phyloP scores from a whole-genome alignment of 768 basidiomycete genomes.

The Sistotremastrum niveocremeum region DNA sequence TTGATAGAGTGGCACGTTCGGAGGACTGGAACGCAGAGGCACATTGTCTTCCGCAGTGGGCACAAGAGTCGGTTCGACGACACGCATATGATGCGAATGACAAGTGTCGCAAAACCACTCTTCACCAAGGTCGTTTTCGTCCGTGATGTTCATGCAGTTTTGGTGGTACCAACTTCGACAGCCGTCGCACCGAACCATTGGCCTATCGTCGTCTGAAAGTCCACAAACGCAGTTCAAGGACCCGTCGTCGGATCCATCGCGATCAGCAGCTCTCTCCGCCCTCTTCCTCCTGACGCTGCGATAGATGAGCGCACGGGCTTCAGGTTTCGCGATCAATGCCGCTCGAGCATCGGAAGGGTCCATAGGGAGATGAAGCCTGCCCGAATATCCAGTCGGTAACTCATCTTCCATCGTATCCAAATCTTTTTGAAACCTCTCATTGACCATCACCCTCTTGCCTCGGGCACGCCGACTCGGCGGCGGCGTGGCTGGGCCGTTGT shows the following conservation, averaged over 20 bases:
- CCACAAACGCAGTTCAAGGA: conserved; percentile 52
- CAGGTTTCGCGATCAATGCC: too few species aligned
- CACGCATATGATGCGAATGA: conserved; percentile 9
- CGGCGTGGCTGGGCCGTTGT: too few species aligned
- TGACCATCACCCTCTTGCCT: too few species aligned
- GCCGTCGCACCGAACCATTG: conserved; percentile 69
- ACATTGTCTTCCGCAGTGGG: conserved; percentile 39
- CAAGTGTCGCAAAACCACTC: conserved; percentile 69
- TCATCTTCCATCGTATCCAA: too few species aligned
- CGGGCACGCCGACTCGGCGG: too few species aligned
- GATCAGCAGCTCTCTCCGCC: too few species aligned
- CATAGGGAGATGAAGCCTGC: too few species aligned
- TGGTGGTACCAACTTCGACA: conserved; percentile 78
- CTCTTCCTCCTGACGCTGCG: too few species aligned
- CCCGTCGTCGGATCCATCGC: conserved; percentile 30
- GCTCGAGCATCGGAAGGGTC: too few species aligned
- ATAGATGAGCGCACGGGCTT: too few species aligned
- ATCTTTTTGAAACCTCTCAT: too few species aligned
- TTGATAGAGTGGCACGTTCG: conserved; percentile 50
- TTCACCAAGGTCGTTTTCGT: conserved; percentile 48
- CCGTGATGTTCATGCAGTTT: conserved; percentile 59
- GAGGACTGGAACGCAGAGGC: conserved; percentile 22
- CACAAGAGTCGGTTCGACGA: conserved; percentile 51
- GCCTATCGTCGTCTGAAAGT: conserved; percentile 55
- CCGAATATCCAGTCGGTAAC: too few species aligned